Evolutionary conservation across 371 early-diverging fungal genomes (phyloP), one percentile per base, ranked within the genome.

Genomic region (Rhizopus arrhizus): DNA sequence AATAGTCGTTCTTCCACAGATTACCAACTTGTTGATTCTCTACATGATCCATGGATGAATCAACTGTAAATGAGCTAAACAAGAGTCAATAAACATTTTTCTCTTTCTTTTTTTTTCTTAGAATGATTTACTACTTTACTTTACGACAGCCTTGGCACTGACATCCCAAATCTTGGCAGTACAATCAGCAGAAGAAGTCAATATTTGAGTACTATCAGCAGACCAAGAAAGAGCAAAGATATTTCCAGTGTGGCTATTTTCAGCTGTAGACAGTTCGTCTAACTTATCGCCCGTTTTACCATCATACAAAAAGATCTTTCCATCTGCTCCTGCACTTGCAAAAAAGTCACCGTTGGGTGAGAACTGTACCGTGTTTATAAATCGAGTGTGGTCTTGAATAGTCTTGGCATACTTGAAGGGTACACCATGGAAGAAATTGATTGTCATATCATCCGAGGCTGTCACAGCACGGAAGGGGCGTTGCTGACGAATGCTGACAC

Each of bases 161-260:
- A 95, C 73, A 75, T 98, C 96, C 97, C 97, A 98, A 55, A 98
- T 78, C 82, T 94, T 94, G 64, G 86, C 89, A 22, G 95, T 93
- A 62, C 77, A 75, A 68, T 98, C 98, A 29, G 86, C 92, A 31
- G 95, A 92, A 6, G 91, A 88, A 16, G 97, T 90, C 64, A 95
- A 58, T 7, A 98, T 36, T 46, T 85, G 82, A 15, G 70, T 81
- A 53, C 88, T 85, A 56, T 96, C 95, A 22, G 91, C 87, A 45
- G 89, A 90, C 97, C 97, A 98, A 3, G 91, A 78, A 16, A 94
- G 75, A 5, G 94, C 88, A 63, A 84, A 93, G 49, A 98, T 87
- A 49, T 90, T 80, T 34, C 96, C 97, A 0, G 75, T 82, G 64
- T 98, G 98, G 28, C 75, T 73, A 34, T 76, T 80, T 12, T 71